phyloP scores from a whole-genome alignment of 2,329 filamentous ascomycete genomes.

The Calonectria pauciramosa region DNA sequence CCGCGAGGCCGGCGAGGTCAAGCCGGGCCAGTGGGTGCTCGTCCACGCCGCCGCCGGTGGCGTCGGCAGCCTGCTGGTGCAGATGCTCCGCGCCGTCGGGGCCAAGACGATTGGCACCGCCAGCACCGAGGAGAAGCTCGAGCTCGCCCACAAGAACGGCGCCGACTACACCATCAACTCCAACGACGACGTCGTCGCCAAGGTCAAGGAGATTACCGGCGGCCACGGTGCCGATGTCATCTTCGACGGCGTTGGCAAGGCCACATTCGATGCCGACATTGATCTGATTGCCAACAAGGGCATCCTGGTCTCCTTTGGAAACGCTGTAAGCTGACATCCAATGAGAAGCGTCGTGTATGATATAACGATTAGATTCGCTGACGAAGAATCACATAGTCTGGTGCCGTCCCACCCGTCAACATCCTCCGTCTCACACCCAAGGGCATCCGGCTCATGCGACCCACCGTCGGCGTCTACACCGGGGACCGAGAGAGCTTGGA shows the following conservation, averaged over 20 bases:
- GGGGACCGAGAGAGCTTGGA: slow-evolving; percentile 78
- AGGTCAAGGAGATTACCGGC: slow-evolving; percentile 78
- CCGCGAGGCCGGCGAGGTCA: slow-evolving; percentile 81
- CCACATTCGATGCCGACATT: slow-evolving; percentile 84
- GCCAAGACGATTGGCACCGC: slow-evolving; percentile 86
- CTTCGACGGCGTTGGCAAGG: slow-evolving; percentile 88
- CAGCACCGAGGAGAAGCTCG: slow-evolving; percentile 79
- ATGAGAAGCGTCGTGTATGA: neutral
- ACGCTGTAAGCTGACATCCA: slow-evolving; percentile 68
- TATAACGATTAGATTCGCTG: slow-evolving; percentile 18
- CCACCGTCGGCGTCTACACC: slow-evolving; percentile 80
- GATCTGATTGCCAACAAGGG: slow-evolving; percentile 84
- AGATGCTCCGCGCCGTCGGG: slow-evolving; percentile 79
- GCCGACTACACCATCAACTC: slow-evolving; percentile 83
- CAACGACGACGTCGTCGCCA: slow-evolving; percentile 67
- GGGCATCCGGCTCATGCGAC: slow-evolving; percentile 83
- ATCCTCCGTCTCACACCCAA: slow-evolving; percentile 74
- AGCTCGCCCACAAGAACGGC: slow-evolving; percentile 77
- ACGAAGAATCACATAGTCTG: slow-evolving; percentile 58
- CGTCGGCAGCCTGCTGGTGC: slow-evolving; percentile 80
- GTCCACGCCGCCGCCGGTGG: slow-evolving; percentile 90
- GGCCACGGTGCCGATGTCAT: slow-evolving; percentile 82
- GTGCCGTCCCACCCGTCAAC: slow-evolving; percentile 79
- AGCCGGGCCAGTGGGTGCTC: slow-evolving; percentile 84
- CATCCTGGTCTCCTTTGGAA: slow-evolving; percentile 83